Percentiles rank a stretch among this genome's conserved stretches.
phyloP scores from a whole-genome alignment of 1,284 basidiomycete genomes.

The Microbotryum saponariae region DNA sequence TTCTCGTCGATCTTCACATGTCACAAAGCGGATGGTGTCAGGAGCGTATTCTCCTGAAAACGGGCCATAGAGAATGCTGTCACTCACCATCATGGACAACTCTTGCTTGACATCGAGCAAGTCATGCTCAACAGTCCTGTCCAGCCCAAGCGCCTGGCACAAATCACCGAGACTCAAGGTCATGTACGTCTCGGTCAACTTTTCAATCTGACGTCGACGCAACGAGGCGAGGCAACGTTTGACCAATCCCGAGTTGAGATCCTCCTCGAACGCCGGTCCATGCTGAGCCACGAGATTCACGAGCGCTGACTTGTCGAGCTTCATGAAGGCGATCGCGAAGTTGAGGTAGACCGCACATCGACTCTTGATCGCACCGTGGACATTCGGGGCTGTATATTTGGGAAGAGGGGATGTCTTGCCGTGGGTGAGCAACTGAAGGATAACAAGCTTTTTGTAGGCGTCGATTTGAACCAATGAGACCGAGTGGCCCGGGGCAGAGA shows the following conservation, averaged over 20 bases:
- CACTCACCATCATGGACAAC: conserved; percentile 61
- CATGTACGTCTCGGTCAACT: conserved; percentile 67
- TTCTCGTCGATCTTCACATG: conserved; percentile 5
- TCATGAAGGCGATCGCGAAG: conserved; percentile 58
- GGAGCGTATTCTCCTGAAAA: neutral
- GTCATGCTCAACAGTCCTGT: conserved; percentile 42
- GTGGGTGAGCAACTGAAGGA: conserved; percentile 64
- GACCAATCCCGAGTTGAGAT: conserved; percentile 62
- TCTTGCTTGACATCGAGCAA: conserved; percentile 50
- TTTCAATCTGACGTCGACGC: conserved; percentile 64
- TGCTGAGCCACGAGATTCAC: conserved; percentile 51
- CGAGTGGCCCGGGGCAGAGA: conserved; percentile 58
- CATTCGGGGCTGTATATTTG: conserved; percentile 56
- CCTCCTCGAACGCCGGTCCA: conserved; percentile 52
- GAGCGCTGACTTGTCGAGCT: conserved; percentile 45
- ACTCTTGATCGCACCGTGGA: conserved; percentile 55
- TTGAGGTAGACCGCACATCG: conserved; percentile 49
- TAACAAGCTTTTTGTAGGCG: conserved; percentile 68
- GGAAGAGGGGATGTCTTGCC: conserved; percentile 60
- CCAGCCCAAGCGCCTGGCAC: conserved; percentile 53
- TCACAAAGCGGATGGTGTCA: neutral
- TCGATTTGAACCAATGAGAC: conserved; percentile 69
- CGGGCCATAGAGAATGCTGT: too few species aligned
- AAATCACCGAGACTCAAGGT: conserved; percentile 64
- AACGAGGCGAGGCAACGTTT: conserved; percentile 57